A percentile compares a stretch with the other conserved stretches of the same genome.
phyloP scores from a whole-genome alignment of 495 filamentous ascomycete genomes.

The Penicillium dipodomyicola region DNA sequence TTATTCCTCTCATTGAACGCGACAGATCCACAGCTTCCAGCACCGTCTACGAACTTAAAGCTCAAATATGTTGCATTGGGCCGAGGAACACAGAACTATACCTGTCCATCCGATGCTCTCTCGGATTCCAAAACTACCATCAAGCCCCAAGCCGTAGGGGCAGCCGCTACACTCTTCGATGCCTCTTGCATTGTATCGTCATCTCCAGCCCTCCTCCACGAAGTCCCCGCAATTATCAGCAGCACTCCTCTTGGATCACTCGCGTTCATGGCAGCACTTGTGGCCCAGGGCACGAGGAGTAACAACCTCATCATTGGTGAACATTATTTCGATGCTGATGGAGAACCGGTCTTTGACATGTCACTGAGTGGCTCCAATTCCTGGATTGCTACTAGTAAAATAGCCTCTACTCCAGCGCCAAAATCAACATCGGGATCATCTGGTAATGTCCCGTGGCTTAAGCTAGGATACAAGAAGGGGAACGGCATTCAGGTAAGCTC shows the following conservation, averaged over 20 bases:
- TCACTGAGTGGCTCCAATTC: slow-evolving; percentile 35
- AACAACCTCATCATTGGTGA: slow-evolving; percentile 50
- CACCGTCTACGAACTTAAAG: slow-evolving; percentile 42
- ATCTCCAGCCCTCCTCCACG: slow-evolving; percentile 22
- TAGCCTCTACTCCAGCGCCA: slow-evolving; percentile 51
- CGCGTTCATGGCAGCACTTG: slow-evolving; percentile 25
- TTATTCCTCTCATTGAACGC: slow-evolving; percentile 21
- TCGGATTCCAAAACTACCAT: slow-evolving; percentile 16
- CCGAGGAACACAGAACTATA: slow-evolving; percentile 78
- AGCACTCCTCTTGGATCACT: slow-evolving; percentile 41
- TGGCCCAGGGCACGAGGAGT: slow-evolving; percentile 30
- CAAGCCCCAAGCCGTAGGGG: slow-evolving; percentile 49
- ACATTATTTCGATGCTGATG: slow-evolving; percentile 60
- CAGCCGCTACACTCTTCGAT: slow-evolving; percentile 67
- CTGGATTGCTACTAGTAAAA: slow-evolving; percentile 44
- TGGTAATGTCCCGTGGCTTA: slow-evolving; percentile 62
- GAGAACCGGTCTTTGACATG: slow-evolving; percentile 60
- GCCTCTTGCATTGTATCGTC: slow-evolving; percentile 47
- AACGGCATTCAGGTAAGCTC: slow-evolving; percentile 42
- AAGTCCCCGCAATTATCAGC: slow-evolving; percentile 38
- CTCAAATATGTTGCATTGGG: slow-evolving; percentile 66
- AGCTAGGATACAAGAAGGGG: slow-evolving; percentile 46
- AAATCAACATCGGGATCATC: slow-evolving; percentile 42
- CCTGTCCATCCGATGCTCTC: slow-evolving; percentile 45
- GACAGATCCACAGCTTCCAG: slow-evolving; percentile 37